Evolutionary conservation across 352 stramenopile genomes (phyloP), one percentile per base, ranked within the genome.

Genomic region (Globisporangium megalacanthum): DNA sequence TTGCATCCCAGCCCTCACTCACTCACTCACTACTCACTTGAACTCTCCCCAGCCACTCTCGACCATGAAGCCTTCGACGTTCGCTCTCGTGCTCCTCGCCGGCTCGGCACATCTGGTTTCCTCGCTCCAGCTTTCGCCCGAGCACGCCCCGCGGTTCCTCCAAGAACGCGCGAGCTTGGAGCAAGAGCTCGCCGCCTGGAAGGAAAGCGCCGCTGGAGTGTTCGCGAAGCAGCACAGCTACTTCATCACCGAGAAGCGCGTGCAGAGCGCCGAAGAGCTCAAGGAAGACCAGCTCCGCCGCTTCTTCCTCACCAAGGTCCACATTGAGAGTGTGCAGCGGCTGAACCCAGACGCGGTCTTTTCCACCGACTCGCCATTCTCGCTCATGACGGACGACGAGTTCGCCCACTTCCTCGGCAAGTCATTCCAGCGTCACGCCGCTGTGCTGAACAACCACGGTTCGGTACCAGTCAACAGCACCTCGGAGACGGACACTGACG

Each of bases 321-420:
- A 65, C 49, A 82, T 91, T 53, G 61, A 75, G 53, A 55, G 80
- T n/a, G 68, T 60, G 17, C 67, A 86, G 62, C 50, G 54, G 6
- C 50, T 49, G 10, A 91, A 92, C 58, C 77, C 82, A 0, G 70
- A 84, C 29, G 83, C 83, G 0, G 22, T 66, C 33, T 90, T 92
- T 69, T 86, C 78, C 7, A 79, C 56, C 9, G 69, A 90, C 53
- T 80, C 77, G 55, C 79, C 77, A 7, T 92, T 92, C 65, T 72
- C 79, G 20, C 65, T 92, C 15, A 76, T 92, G 65, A 88, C 80
- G 17, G 66, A 89, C 22, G 62, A 83, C 1, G 82, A 92, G 52
- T 90, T 92, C 39, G 58, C 61, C 41, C 59, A 62, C 17, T 88
- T 84, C 42, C 54, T 86, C 4, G 72, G 76, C 17, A 62, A 57